Percentiles rank a stretch among this genome's conserved stretches.
Evolutionary conservation across 176 grass and related monocot species (phyloP).

Genomic region (Avena insularis): DNA sequence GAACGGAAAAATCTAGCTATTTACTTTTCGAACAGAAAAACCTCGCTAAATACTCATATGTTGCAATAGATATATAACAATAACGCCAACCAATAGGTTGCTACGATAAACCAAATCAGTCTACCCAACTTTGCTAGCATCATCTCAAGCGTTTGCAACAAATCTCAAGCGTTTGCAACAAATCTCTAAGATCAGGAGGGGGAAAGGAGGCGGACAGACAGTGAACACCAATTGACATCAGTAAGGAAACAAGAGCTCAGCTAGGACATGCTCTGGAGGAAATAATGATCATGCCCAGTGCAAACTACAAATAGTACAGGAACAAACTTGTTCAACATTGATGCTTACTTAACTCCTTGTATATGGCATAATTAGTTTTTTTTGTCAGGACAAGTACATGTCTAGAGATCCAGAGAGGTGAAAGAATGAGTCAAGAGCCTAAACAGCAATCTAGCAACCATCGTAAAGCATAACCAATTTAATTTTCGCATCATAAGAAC

Average conservation of each 20-base stretch:
- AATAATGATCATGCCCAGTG: conserved; percentile 4
- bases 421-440: background rate
- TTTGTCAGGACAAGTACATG: conserved; percentile 28
- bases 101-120: background rate
- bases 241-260: conserved; percentile 17
- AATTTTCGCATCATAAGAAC: background rate
- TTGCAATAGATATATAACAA: conserved; percentile 4
- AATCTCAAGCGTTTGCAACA: background rate
- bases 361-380: conserved; percentile 3
- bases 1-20: background rate
- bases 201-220: background rate
- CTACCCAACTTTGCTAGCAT: background rate
- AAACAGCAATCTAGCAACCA: conserved; percentile 20
- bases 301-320: conserved; percentile 5
- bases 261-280: background rate
- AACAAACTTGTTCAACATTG: background rate
- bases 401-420: background rate
- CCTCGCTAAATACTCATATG: background rate
- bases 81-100: background rate
- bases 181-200: background rate
- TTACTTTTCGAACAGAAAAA: background rate
- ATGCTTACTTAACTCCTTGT: background rate
- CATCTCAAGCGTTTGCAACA: background rate
- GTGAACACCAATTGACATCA: background rate
- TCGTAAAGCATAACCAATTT: conserved; percentile 4